A percentile compares a stretch with the other conserved stretches of the same genome.
Evolutionary conservation across 352 stramenopile genomes (phyloP).

Genomic region (Globisporangium splendens): DNA sequence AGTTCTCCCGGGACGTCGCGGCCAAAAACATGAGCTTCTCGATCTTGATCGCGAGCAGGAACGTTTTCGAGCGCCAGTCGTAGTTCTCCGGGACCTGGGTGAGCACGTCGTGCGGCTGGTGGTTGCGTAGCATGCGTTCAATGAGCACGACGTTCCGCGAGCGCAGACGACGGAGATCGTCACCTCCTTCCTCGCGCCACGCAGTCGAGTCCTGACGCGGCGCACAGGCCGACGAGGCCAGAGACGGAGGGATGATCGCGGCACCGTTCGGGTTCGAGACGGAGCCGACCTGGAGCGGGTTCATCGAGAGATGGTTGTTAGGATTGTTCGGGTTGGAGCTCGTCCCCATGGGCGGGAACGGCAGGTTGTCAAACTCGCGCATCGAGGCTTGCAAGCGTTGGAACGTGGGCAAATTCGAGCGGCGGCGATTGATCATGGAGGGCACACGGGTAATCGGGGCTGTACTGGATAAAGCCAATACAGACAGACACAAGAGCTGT

Average conservation of each 20-base stretch:
- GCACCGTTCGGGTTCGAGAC: conserved; percentile 8
- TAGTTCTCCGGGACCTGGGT: conserved; percentile 63
- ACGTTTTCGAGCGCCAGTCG: conserved; percentile 63
- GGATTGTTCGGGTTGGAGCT: conserved; percentile 14
- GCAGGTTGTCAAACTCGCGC: conserved; percentile 35
- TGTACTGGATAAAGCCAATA: background rate
- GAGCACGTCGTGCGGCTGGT: conserved; percentile 60
- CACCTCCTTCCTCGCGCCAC: conserved; percentile 10
- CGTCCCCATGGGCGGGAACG: conserved; percentile 14
- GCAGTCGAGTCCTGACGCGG: background rate
- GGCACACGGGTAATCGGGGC: background rate
- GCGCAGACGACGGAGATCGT: conserved; percentile 36
- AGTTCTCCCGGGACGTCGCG: conserved; percentile 50
- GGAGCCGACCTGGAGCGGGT: conserved; percentile 3
- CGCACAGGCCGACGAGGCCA: conserved; percentile 2
- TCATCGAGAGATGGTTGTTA: conserved; percentile 5
- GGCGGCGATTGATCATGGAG: conserved; percentile 46
- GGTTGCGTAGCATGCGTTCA: conserved; percentile 57
- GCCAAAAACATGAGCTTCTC: conserved; percentile 62
- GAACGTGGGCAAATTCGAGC: conserved; percentile 32
- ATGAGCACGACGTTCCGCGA: conserved; percentile 51
- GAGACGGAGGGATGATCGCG: conserved; percentile 4
- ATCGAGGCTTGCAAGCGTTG: conserved; percentile 48
- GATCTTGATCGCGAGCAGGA: conserved; percentile 65
- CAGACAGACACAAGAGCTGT: background rate